Conservation (phyloP, 257 asterid species). For the Fraxinus pennsylvanica region DNA sequence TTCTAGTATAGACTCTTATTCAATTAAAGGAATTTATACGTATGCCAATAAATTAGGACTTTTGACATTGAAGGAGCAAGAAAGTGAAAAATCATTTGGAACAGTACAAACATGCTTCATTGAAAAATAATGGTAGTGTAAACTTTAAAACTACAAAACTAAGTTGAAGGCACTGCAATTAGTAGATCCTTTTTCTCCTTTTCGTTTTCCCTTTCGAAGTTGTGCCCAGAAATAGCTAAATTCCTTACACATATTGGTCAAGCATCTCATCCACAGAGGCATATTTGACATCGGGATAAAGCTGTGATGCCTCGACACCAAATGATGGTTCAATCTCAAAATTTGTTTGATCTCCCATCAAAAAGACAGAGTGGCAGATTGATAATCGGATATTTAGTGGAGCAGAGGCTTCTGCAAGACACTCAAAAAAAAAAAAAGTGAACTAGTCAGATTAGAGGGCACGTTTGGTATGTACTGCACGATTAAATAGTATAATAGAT, state of each 20-base stretch:
- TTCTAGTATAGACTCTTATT: too few species aligned
- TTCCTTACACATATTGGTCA: slow-evolving; percentile 37
- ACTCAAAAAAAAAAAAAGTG: background rate
- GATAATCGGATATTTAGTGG: slow-evolving; percentile 37
- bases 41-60: too few species aligned
- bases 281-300: slow-evolving; percentile 43
- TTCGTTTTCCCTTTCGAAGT: background rate
- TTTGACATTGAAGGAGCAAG: too few species aligned
- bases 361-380: slow-evolving; percentile 44
- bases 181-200: background rate
- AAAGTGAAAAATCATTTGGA: too few species aligned
- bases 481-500: background rate
- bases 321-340: slow-evolving; percentile 45
- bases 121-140: too few species aligned
- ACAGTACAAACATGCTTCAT: too few species aligned
- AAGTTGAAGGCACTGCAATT: too few species aligned
- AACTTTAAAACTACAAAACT: too few species aligned
- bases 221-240: background rate
- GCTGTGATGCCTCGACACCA: slow-evolving; percentile 48
- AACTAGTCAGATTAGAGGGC: background rate
- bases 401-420: slow-evolving; percentile 42
- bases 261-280: slow-evolving; percentile 46
- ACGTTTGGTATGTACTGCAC: background rate
- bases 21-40: too few species aligned
- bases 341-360: slow-evolving; percentile 56